phyloP scores from a whole-genome alignment of 108 stramenopile species.

The Parmales sp. region DNA sequence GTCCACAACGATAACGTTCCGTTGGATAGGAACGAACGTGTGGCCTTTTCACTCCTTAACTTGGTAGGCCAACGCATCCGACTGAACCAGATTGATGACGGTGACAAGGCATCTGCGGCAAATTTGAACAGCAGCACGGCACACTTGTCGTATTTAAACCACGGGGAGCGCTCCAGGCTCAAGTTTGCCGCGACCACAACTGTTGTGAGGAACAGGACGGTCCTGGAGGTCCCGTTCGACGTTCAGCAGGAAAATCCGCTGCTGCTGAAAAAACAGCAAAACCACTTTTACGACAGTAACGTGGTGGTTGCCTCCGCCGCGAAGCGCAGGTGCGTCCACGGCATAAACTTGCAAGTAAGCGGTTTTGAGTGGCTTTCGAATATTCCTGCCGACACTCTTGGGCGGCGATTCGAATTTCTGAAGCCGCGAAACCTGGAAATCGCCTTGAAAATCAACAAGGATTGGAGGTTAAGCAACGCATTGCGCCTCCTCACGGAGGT shows the following conservation, averaged over 20 bases:
- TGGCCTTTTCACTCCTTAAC: constrained; percentile 80
- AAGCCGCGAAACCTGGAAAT: constrained; percentile 48
- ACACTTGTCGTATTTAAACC: constrained; percentile 62
- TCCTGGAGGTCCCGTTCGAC: constrained; percentile 75
- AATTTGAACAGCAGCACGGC: constrained; percentile 18
- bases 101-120: constrained; percentile 25
- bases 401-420: constrained; percentile 58
- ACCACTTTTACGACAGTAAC: no score
- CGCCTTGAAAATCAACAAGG: constrained; percentile 38
- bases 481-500: constrained; percentile 75
- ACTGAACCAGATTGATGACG: constrained; percentile 47
- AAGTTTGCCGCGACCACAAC: constrained; percentile 75
- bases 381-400: constrained; percentile 70
- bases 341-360: constrained; percentile 73
- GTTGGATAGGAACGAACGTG: constrained; percentile 47
- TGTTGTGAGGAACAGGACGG: constrained; percentile 57
- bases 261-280: constrained; percentile 13
- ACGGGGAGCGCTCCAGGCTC: constrained; percentile 51
- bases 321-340: constrained; percentile 33
- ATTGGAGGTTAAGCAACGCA: constrained; percentile 71
- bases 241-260: constrained; percentile 43
- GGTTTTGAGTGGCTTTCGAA: constrained; percentile 77
- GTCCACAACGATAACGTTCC: constrained; percentile 48
- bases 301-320: constrained; percentile 9
- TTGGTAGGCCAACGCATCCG: constrained; percentile 75